phyloP scores from a whole-genome alignment of 1,284 basidiomycete species.

The Sanghuangporus weigelae region DNA sequence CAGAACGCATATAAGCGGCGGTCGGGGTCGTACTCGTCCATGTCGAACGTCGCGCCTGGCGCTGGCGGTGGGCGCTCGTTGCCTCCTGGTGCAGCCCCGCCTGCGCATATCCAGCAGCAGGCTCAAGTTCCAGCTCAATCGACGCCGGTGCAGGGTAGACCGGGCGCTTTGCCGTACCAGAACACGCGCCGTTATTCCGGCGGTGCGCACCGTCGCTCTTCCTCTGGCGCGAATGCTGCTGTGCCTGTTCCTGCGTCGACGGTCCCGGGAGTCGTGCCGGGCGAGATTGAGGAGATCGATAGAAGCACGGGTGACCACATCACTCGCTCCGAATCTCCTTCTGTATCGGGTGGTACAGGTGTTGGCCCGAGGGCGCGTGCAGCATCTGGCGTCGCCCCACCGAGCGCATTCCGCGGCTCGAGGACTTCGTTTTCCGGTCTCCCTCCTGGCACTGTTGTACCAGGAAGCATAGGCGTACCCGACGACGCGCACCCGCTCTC shows the following conservation, averaged over 20 bases:
- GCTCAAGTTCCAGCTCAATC: background rate
- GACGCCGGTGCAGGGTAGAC: background rate
- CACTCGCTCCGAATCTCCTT: background rate
- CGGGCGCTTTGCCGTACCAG: background rate
- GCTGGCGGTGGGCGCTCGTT: background rate
- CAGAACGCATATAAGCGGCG: background rate
- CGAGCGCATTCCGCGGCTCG: background rate
- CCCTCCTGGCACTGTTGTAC: background rate
- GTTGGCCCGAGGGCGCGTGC: background rate
- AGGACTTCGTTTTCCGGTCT: background rate
- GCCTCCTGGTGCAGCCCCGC: constrained; percentile 8
- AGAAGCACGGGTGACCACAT: background rate
- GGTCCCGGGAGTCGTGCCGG: background rate
- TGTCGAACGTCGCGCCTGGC: background rate
- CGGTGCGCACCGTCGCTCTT: background rate
- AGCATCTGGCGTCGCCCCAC: background rate
- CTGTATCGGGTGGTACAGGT: background rate
- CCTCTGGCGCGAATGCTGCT: background rate
- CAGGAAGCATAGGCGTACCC: background rate
- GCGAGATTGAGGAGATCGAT: background rate
- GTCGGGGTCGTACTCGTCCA: background rate
- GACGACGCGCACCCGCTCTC: constrained; percentile 1
- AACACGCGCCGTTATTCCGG: background rate
- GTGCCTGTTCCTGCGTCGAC: background rate
- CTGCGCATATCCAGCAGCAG: background rate